Base-by-base conservation (phyloP, 441 rosid species). In the Bocquillonia castaneifolia region DNA sequence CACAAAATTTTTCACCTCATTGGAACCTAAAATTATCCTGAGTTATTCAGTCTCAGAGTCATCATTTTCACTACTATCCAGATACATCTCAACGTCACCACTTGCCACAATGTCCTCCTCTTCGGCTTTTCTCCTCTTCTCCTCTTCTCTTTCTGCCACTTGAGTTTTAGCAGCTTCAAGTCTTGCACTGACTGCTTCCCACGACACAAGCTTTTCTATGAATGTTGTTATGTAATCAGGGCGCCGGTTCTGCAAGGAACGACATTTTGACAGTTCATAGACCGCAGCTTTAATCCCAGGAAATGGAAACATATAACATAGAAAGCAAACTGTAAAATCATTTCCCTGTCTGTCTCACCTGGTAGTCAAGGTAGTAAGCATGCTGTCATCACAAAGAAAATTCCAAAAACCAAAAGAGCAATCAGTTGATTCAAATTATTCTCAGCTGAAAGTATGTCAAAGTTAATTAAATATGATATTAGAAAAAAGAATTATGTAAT, bases 361-460 rank as follows among this genome's bases (percentile, higher is more conserved):
- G 88, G 63, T 77, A 93, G 78, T 93, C 99, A 37, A 91, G 88
- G 85, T 86, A 89, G 87, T 89, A 93, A 47, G 96, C 97, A 52
- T 89, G 97, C 96, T 93, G 90, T 83, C 52, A 62, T 73, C 55
- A 64, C 69, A 72, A 64, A 71, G 53, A 20, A 73, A 67, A 73
- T 56, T 42, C 59, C 59, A 51, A 18, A 29, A 5, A 37, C 52
- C 25, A 45, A 59, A 65, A 57, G 45, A 78, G 79, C 37, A 55
- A 65, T 67, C n/a, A 20, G 45, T 22, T 8, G 22, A 14, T 58
- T 37, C 45, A 55, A 40, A 40, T 47, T 22, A 17, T n/a, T 53
- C 6, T 40, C 31, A 10, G 37, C 34, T 20, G 20, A 13, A 22
- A 62, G 31, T 6, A 62, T 26, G 10, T 52, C 28, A 22, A 22